Conservation (phyloP, 2,329 filamentous ascomycete species). For the Fusarium fujikuroi region DNA sequence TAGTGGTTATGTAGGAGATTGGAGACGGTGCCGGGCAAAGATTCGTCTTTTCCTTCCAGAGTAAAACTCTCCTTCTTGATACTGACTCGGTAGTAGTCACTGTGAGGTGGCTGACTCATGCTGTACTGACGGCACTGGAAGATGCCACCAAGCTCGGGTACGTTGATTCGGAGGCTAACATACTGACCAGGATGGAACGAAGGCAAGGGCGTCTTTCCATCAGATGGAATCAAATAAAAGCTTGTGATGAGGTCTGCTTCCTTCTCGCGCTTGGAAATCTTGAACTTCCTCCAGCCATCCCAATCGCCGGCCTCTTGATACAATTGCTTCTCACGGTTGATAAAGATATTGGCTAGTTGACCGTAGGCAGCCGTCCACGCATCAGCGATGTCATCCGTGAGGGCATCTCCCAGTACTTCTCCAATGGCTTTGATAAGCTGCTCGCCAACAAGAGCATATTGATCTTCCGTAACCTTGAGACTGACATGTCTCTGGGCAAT, state of each 20-base stretch:
- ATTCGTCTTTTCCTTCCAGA: neutral
- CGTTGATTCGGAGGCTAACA: constrained; percentile 52
- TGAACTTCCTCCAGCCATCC: constrained; percentile 73
- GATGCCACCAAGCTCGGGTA: constrained; percentile 62
- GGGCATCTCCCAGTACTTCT: constrained; percentile 69
- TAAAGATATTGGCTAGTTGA: constrained; percentile 56
- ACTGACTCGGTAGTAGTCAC: constrained; percentile 72
- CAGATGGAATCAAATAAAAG: constrained; percentile 72
- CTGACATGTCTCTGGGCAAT: constrained; percentile 42
- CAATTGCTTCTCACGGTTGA: constrained; percentile 67
- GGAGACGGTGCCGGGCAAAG: neutral
- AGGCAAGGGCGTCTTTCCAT: constrained; percentile 64
- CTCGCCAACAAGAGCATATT: constrained; percentile 11
- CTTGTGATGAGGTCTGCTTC: constrained; percentile 74
- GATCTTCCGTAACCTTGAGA: constrained; percentile 1
- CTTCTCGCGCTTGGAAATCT: constrained; percentile 67
- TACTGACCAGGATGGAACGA: neutral
- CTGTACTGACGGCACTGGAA: constrained; percentile 76
- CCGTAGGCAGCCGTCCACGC: neutral
- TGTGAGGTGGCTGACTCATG: constrained; percentile 69
- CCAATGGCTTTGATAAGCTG: constrained; percentile 71
- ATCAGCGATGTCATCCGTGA: constrained; percentile 56
- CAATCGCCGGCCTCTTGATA: constrained; percentile 66
- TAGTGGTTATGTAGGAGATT: constrained; percentile 6
- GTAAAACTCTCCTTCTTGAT: constrained; percentile 59